phyloP scores from a whole-genome alignment of 352 stramenopile genomes.

The Globisporangium ultimum region DNA sequence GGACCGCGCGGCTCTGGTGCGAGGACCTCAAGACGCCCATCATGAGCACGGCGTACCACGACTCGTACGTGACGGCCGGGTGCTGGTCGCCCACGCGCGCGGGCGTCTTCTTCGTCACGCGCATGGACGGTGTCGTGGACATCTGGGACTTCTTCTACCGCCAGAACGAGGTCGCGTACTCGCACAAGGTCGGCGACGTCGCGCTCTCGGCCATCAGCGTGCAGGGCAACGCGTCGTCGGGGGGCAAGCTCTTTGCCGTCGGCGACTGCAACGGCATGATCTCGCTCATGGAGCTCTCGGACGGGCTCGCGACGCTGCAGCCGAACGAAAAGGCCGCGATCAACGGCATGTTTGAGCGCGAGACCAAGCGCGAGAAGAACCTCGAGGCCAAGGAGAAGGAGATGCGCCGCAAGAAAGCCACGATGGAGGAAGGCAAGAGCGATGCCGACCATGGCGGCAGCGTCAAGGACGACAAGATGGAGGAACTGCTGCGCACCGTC shows the following conservation, averaged over 20 bases:
- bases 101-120: conserved; percentile 96
- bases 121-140: conserved; percentile 96
- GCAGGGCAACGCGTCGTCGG: conserved; percentile 85
- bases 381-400: conserved; percentile 90
- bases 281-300: conserved; percentile 94
- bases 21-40: conserved; percentile 97
- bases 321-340: conserved; percentile 94
- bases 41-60: conserved; percentile 97
- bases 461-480: conserved; percentile 92
- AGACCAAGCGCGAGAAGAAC: conserved; percentile 97
- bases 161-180: conserved; percentile 97
- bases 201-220: conserved; percentile 91
- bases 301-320: conserved; percentile 88
- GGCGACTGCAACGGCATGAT: conserved; percentile 96
- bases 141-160: conserved; percentile 98
- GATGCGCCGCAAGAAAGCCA: conserved; percentile 78
- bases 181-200: conserved; percentile 94
- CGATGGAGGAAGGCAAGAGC: conserved; percentile 76
- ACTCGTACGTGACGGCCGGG: conserved; percentile 94
- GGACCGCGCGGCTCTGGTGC: conserved; percentile 95
- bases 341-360: conserved; percentile 95
- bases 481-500: conserved; percentile 90
- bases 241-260: conserved; percentile 94
- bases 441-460: conserved; percentile 47
- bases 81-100: conserved; percentile 96